Base-by-base conservation (phyloP, 1,284 basidiomycete species). In the Limonomyces culmigenus region DNA sequence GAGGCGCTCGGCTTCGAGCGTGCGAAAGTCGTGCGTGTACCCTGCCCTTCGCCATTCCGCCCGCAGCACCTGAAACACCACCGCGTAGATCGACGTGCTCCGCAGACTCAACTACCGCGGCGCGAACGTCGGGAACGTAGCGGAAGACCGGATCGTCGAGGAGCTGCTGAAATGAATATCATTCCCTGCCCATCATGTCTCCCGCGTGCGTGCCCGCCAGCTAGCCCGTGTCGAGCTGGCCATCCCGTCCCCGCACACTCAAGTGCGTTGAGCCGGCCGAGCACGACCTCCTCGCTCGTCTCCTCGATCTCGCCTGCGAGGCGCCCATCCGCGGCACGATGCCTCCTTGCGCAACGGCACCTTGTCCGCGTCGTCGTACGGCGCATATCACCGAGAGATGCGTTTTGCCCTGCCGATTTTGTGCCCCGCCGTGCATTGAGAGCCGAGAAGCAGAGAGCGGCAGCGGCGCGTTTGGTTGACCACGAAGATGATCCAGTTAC, bases 261-360 rank as follows among this genome's bases (percentile, higher is more conserved):
- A 41, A 95, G 59, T 48, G 81, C 81, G 45, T 95, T 92, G 36
- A 98, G 57, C 39, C 92, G 70, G 29, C 80, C 72, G 23, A 98
- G 60, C 0, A 98, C 89, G 14, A 96, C 92, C 36, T 89, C 84
- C 54, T 96, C 96, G 53, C 81, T 89, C 17, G 93, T 97, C 59
- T 98, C 95, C 58, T 97, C 89, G 33, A 98, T 86, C 58, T 97
- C 93, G 11, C 95, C 95, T 2, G 93, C 93, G n/a, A 98, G 65
- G 60, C 98, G 97, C 33, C 97, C 87, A 51, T 98, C 93, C 21
- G n/a, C 29, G 27, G 33, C 30, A 19, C 33, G 8, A 20, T 38
- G 27, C 13, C 17, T 17, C 36, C 11, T 29, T 32, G 39, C 29
- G 13, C 14, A 27, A 10, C 45, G 63, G 34, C 39, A 84, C 87